Conservation (phyloP, 2,329 filamentous ascomycete genomes). For the Arthrinium puccinioides region DNA sequence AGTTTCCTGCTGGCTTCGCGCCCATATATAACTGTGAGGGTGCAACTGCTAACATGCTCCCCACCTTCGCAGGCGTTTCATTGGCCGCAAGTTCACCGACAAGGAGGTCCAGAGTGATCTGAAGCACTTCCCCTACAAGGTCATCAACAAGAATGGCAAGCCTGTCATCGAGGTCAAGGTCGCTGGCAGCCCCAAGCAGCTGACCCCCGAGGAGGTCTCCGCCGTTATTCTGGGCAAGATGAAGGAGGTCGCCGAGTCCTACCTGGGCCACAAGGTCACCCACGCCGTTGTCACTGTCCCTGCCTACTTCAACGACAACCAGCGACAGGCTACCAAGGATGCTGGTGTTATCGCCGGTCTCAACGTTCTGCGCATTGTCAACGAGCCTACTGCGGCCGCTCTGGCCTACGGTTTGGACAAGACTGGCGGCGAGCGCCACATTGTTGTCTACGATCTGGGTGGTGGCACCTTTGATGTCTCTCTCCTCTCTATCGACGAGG, state of each 20-base stretch:
- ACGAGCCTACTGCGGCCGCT: constrained; percentile 92
- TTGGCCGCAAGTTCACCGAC: constrained; percentile 76
- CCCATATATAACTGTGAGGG: background rate
- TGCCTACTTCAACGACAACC: constrained; percentile 98
- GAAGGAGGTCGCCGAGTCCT: constrained; percentile 75
- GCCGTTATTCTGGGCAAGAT: constrained; percentile 80
- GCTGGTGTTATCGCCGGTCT: constrained; percentile 87
- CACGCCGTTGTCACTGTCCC: constrained; percentile 91
- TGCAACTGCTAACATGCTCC: constrained; percentile 20
- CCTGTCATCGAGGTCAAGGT: constrained; percentile 74
- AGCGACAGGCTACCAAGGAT: constrained; percentile 95
- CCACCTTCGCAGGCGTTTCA: constrained; percentile 57
- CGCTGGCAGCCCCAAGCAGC: constrained; percentile 56
- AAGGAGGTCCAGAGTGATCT: constrained; percentile 86
- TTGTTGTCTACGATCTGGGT: constrained; percentile 90
- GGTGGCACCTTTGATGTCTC: constrained; percentile 94
- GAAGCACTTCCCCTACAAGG: constrained; percentile 98
- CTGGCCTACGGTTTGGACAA: constrained; percentile 92
- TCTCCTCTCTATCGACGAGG: constrained; percentile 82
- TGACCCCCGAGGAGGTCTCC: constrained; percentile 75
- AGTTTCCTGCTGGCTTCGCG: constrained; percentile 27
- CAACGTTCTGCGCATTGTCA: constrained; percentile 92
- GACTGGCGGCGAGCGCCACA: constrained; percentile 75
- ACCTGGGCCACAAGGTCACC: constrained; percentile 75
- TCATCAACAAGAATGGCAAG: constrained; percentile 83